Base-by-base conservation (phyloP, 2,329 filamentous ascomycete genomes). In the Ceratocystis destructans region DNA sequence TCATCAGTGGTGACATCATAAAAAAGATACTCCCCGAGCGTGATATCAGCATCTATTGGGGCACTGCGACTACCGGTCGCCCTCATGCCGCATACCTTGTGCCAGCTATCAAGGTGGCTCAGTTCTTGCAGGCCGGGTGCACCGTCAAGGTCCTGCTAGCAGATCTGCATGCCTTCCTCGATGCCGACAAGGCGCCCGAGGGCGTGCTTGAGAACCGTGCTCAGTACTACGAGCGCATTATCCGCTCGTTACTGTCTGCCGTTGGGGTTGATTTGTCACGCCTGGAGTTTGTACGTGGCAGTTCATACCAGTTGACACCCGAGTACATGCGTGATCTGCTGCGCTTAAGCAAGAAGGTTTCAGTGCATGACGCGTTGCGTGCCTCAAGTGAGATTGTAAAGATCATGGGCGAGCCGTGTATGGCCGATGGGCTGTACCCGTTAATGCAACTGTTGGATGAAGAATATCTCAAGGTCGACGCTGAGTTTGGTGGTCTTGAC, bases 331-430 rank as follows among this genome's bases (percentile, higher is more conserved):
- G 96, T 89, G 93, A 97, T 74, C 77, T 96, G 44, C 93, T 92
- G 77, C 85, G 88, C 73, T 75, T 97, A 70, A 83, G 82, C 59
- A 66, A 68, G 31, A 66, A 68, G 41, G 83, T 88, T 4, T 87
- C 86, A 15, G 85, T 91, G 76, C 85, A 92, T 73, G 86, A 94
- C 72, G 90, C 91, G 17, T 90, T 91, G 76, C 94, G 90, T 76
- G 92, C 93, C 0, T 93, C 93, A 48, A 89, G 90, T 1, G 94
- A 97, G 76, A 85, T 97, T 6, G 93, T 99, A 70, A 97, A 97
- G 81, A 91, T 97, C 78, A 85, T 87, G 2, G 83, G 84, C 66
- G 91, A 93, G 72, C 83, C 87, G 5, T 83, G 87, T 1, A 75
- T 93, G 53, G 85, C 76, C 62, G 76, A 76, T 31, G 72, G 77